A percentile compares a stretch with the other conserved stretches of the same genome.
phyloP scores from a whole-genome alignment of 2,329 filamentous ascomycete species.

The Annulohypoxylon truncatum region DNA sequence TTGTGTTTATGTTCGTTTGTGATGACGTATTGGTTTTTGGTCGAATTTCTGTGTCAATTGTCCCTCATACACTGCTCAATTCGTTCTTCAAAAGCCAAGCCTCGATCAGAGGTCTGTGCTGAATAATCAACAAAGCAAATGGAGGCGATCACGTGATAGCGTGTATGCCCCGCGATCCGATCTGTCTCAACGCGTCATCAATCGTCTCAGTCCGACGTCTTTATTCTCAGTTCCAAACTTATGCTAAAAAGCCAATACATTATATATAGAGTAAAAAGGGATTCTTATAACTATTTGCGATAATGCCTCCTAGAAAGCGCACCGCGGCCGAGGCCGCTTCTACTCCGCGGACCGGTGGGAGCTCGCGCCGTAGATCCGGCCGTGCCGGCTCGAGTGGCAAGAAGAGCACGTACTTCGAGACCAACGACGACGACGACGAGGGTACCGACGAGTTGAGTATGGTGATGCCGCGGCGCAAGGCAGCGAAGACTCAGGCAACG shows the following conservation, averaged over 20 bases:
- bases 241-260: not conserved
- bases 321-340: constrained; percentile 23
- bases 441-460: constrained; percentile 30
- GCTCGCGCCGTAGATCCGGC: constrained; percentile 53
- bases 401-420: constrained; percentile 66
- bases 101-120: not conserved
- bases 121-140: not conserved
- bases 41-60: not conserved
- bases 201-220: constrained; percentile 8
- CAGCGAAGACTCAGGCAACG: constrained; percentile 24
- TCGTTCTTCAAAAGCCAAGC: not conserved
- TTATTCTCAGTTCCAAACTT: not conserved
- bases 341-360: constrained; percentile 7
- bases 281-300: not conserved
- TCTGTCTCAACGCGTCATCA: constrained; percentile 32
- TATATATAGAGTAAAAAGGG: not conserved
- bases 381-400: constrained; percentile 58
- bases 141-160: constrained; percentile 28
- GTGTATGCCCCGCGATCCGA: constrained; percentile 26
- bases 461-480: constrained; percentile 36
- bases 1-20: not conserved
- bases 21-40: not conserved
- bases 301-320: constrained; percentile 44
- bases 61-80: not conserved
- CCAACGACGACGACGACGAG: constrained; percentile 41